Conservation (phyloP, 495 filamentous ascomycete species). For the Penicillium tannophilum region DNA sequence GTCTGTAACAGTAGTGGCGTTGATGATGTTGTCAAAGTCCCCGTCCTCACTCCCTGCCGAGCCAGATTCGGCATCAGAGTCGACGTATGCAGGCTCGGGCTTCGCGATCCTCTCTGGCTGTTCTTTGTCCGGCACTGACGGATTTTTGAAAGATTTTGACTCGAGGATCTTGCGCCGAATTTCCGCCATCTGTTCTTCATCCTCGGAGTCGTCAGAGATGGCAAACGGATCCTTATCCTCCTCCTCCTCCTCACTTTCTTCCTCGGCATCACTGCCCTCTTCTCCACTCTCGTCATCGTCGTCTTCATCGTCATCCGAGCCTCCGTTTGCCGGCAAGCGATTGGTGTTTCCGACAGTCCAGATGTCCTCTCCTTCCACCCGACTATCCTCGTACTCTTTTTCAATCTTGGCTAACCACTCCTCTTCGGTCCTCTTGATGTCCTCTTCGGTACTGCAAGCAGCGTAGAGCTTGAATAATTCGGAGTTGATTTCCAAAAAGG, state of each 20-base stretch:
- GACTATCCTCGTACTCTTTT: slow-evolving; percentile 79
- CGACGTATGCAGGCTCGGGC: slow-evolving; percentile 48
- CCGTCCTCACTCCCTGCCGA: slow-evolving; percentile 70
- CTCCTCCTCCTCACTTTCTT: slow-evolving; percentile 49
- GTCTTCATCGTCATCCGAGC: slow-evolving; percentile 51
- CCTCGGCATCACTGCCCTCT: slow-evolving; percentile 55
- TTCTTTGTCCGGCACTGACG: slow-evolving; percentile 50
- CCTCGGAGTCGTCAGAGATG: slow-evolving; percentile 75
- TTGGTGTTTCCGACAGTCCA: slow-evolving; percentile 91
- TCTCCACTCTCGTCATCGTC: slow-evolving; percentile 47
- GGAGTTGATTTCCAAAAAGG: slow-evolving; percentile 86
- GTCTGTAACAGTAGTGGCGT: slow-evolving; percentile 84
- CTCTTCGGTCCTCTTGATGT: slow-evolving; percentile 82
- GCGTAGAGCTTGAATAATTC: slow-evolving; percentile 83
- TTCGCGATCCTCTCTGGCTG: slow-evolving; percentile 59
- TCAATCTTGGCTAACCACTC: slow-evolving; percentile 90
- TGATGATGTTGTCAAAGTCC: slow-evolving; percentile 87
- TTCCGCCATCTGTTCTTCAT: slow-evolving; percentile 91
- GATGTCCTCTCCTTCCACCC: slow-evolving; percentile 66
- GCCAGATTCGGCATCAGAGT: slow-evolving; percentile 74
- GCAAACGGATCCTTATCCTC: slow-evolving; percentile 65
- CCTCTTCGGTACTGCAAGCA: slow-evolving; percentile 78
- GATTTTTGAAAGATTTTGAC: slow-evolving; percentile 83
- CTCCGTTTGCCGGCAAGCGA: slow-evolving; percentile 50
- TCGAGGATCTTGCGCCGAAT: slow-evolving; percentile 79